phyloP scores from a whole-genome alignment of 116 monocot species.

The Zostera marina region DNA sequence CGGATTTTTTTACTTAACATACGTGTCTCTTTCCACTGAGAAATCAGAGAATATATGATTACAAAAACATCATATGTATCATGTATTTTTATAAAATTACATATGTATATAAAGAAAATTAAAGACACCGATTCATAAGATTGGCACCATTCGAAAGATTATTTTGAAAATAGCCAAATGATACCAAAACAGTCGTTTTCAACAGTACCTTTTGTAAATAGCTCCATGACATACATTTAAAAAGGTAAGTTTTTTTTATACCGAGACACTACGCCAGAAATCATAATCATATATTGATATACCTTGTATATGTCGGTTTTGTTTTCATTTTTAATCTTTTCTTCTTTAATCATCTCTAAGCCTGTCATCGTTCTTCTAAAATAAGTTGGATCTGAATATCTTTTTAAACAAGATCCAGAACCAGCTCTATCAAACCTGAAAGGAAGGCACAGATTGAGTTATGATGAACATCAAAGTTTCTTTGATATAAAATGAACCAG shows the following conservation, averaged over 20 bases:
- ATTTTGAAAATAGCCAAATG: too few species aligned
- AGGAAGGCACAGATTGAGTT: neutral
- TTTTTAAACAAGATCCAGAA: constrained; percentile 70
- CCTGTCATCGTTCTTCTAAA: constrained; percentile 49
- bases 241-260: too few species aligned
- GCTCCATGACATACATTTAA: too few species aligned
- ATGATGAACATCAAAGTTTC: neutral
- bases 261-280: too few species aligned
- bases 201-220: too few species aligned
- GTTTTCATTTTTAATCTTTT: constrained; percentile 35
- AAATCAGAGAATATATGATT: neutral
- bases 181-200: too few species aligned
- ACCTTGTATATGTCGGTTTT: constrained; percentile 60
- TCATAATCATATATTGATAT: neutral
- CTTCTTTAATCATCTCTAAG: constrained; percentile 26
- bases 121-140: too few species aligned
- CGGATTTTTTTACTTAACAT: constrained; percentile 18
- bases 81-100: too few species aligned
- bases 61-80: neutral
- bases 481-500: neutral
- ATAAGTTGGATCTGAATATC: constrained; percentile 94
- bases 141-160: too few species aligned
- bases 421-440: constrained; percentile 84
- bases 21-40: constrained; percentile 1
- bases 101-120: too few species aligned